Conservation (phyloP, 2,329 filamentous ascomycete genomes). For the Neocucurbitaria cava region DNA sequence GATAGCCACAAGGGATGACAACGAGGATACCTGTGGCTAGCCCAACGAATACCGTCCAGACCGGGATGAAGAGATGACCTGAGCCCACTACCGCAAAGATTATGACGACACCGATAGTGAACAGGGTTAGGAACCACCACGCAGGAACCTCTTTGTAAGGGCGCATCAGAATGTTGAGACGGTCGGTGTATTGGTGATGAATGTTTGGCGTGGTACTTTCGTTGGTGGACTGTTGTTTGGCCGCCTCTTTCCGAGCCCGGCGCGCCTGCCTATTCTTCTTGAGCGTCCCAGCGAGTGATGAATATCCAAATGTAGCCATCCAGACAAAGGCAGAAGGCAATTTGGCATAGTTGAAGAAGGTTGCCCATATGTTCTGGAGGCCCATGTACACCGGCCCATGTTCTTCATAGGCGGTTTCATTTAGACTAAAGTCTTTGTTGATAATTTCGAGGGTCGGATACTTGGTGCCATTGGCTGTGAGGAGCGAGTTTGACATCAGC, state of each 20-base stretch:
- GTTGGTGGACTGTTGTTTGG: conserved; percentile 34
- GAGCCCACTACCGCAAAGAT: conserved; percentile 61
- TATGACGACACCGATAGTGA: conserved; percentile 57
- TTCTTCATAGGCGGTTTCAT: conserved; percentile 55
- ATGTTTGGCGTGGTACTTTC: conserved; percentile 33
- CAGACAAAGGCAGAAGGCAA: conserved; percentile 66
- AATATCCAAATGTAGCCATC: conserved; percentile 64
- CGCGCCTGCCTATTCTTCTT: conserved; percentile 42
- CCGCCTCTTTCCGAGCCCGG: conserved; percentile 38
- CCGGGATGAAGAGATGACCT: conserved; percentile 64
- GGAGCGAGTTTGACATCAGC: conserved; percentile 66
- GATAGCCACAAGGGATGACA: conserved; percentile 65
- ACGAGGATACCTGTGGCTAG: conserved; percentile 62
- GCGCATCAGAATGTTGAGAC: conserved; percentile 65
- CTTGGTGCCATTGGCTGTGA: conserved; percentile 57
- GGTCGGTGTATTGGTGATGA: conserved; percentile 64
- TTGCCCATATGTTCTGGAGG: conserved; percentile 63
- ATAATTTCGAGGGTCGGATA: conserved; percentile 56
- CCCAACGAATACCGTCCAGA: conserved; percentile 67
- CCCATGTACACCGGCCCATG: conserved; percentile 65
- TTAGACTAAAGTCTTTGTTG: conserved; percentile 56
- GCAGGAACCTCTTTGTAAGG: conserved; percentile 65
- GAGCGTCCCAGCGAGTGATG: conserved; percentile 56
- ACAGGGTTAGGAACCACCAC: conserved; percentile 65
- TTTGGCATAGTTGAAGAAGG: conserved; percentile 68